Percentiles rank a stretch among this genome's conserved stretches.
phyloP scores from a whole-genome alignment of 805 yeast genomes.

The Schizosaccharomyces cryophilus region DNA sequence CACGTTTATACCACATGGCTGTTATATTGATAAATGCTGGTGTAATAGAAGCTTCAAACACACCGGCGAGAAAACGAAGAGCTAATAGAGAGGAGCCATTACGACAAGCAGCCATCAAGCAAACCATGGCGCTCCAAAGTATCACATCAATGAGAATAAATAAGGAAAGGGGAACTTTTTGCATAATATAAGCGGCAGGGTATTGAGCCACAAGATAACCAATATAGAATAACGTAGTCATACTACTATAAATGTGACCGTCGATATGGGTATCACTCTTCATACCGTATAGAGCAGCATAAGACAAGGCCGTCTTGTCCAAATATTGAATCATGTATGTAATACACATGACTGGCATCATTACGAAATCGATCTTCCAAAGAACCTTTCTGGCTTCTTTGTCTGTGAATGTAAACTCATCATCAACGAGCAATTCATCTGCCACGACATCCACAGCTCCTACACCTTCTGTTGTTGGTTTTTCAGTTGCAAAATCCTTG shows the following conservation, averaged over 20 bases:
- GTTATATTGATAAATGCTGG: constrained; percentile 33
- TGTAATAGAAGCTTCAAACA: constrained; percentile 24
- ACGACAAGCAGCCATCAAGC: constrained; percentile 26
- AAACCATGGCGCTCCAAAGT: constrained; percentile 38
- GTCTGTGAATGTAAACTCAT: background rate
- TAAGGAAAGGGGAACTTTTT: constrained; percentile 32
- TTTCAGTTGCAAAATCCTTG: too few relatives aligned
- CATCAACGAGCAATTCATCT: background rate
- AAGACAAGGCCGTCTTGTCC: constrained; percentile 32
- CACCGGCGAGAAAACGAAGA: constrained; percentile 25
- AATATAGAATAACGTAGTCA: constrained; percentile 21
- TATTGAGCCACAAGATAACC: constrained; percentile 39
- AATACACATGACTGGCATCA: constrained; percentile 26
- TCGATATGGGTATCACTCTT: constrained; percentile 22
- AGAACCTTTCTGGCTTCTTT: constrained; percentile 4
- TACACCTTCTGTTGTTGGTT: background rate
- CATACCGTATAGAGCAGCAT: constrained; percentile 30
- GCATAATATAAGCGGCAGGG: constrained; percentile 24
- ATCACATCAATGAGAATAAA: constrained; percentile 24
- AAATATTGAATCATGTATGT: constrained; percentile 32
- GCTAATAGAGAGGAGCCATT: constrained; percentile 23
- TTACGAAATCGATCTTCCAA: constrained; percentile 23
- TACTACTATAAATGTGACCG: constrained; percentile 14
- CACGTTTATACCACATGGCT: constrained; percentile 33
- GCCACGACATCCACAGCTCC: background rate